Evolutionary conservation across 202 grass and related monocot genomes (phyloP).

Genomic region (Eragrostis tef): DNA sequence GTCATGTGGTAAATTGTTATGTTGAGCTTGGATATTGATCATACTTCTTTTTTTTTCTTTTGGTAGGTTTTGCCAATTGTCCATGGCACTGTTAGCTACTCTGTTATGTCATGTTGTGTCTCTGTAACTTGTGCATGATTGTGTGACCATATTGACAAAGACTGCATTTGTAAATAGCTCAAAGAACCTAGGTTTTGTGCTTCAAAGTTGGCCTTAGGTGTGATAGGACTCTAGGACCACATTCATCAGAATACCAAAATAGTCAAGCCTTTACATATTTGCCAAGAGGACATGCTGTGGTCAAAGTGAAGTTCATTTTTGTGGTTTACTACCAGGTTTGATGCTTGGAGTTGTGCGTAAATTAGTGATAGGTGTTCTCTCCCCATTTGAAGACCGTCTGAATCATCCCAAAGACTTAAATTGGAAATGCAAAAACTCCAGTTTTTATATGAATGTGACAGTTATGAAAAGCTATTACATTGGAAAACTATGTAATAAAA

Average conservation of each 20-base stretch:
- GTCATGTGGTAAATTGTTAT: constrained; percentile 4
- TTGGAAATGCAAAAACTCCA: constrained; percentile 24
- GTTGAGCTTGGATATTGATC: constrained; percentile 13
- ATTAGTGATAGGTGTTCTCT: constrained; percentile 4
- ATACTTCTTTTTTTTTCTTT: constrained; percentile 13
- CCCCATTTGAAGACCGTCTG: background rate
- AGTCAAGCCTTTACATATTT: background rate
- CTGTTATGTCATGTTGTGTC: constrained; percentile 5
- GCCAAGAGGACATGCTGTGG: background rate
- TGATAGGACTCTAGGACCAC: background rate
- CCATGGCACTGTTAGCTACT: background rate
- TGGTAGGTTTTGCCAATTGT: constrained; percentile 3
- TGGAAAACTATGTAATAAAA: background rate
- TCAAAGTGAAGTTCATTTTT: constrained; percentile 38
- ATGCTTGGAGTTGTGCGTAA: background rate
- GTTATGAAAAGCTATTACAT: background rate
- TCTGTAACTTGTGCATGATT: constrained; percentile 11
- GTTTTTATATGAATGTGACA: background rate
- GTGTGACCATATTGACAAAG: constrained; percentile 8
- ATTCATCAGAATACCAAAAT: constrained; percentile 28
- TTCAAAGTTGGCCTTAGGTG: background rate
- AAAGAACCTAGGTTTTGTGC: background rate
- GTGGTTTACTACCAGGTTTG: constrained; percentile 9
- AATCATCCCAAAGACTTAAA: constrained; percentile 24
- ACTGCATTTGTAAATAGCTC: background rate